Evolutionary conservation across 352 stramenopile species (phyloP).

Genomic region (Aphanomyces euteiches): DNA sequence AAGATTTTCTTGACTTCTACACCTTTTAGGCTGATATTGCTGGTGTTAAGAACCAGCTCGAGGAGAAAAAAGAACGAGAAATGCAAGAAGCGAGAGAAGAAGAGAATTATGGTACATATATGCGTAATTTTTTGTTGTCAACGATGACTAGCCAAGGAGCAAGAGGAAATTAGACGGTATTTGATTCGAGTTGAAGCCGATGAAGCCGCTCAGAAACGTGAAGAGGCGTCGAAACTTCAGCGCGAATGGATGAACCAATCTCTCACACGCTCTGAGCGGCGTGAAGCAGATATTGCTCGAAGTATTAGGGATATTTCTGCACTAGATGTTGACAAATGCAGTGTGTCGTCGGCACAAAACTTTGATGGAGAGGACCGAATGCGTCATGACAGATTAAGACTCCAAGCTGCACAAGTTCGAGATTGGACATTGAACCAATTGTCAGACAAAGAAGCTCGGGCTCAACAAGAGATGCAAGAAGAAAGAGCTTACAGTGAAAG

Average conservation of each 20-base stretch:
- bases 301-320: conserved; percentile 34
- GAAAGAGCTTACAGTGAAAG: conserved; percentile 10
- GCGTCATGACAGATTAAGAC: conserved; percentile 49
- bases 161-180: conserved; percentile 63
- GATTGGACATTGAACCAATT: conserved; percentile 62
- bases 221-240: conserved; percentile 58
- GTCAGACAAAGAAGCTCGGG: conserved; percentile 45
- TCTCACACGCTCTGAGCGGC: conserved; percentile 29
- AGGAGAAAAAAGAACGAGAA: conserved; percentile 48
- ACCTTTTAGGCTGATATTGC: conserved; percentile 59
- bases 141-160: conserved; percentile 38
- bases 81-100: conserved; percentile 41
- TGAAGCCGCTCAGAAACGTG: conserved; percentile 52
- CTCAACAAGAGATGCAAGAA: conserved; percentile 35
- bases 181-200: conserved; percentile 75
- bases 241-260: conserved; percentile 62
- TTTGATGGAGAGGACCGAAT: conserved; percentile 62
- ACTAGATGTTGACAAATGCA: conserved; percentile 34
- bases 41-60: conserved; percentile 67
- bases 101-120: conserved; percentile 41
- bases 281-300: conserved; percentile 47
- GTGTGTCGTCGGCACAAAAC: conserved; percentile 55
- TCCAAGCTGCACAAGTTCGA: conserved; percentile 65
- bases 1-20: conserved; percentile 7
- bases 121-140: neutral